These are phyloP conservation scores for Tolypocladium amazonense DNA, from an alignment of 2,329 filamentous ascomycete genomes.

Conservation along the genomic window DNA sequence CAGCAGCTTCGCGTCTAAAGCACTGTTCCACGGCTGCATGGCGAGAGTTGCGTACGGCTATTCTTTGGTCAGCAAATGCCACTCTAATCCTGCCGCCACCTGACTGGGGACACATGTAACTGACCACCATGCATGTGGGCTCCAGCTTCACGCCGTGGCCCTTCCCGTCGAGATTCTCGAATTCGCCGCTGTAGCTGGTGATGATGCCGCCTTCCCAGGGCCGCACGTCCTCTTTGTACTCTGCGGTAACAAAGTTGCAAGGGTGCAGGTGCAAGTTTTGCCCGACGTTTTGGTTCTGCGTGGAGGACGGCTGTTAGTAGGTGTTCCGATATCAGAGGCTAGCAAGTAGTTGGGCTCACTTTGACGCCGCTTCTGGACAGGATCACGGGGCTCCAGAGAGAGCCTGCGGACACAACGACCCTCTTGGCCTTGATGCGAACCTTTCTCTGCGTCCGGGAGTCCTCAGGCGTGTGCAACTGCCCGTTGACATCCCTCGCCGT, in stretches of 20 bases:
- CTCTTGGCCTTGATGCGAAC: slow-evolving; percentile 69
- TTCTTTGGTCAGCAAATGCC: slow-evolving; percentile 6
- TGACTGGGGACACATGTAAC: slow-evolving; percentile 10
- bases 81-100: background rate
- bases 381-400: slow-evolving; percentile 66
- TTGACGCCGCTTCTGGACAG: slow-evolving; percentile 68
- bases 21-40: slow-evolving; percentile 55
- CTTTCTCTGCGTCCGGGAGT: slow-evolving; percentile 41
- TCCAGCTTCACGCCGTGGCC: slow-evolving; percentile 82
- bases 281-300: slow-evolving; percentile 67
- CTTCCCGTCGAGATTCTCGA: slow-evolving; percentile 69
- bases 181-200: slow-evolving; percentile 65
- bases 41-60: slow-evolving; percentile 55
- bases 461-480: slow-evolving; percentile 38
- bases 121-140: slow-evolving; percentile 56
- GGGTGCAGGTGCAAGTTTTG: slow-evolving; percentile 76
- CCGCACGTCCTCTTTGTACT: slow-evolving; percentile 60
- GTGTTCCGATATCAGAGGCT: background rate
- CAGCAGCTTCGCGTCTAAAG: slow-evolving; percentile 62
- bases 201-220: slow-evolving; percentile 69
- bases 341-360: slow-evolving; percentile 24
- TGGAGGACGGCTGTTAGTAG: slow-evolving; percentile 7
- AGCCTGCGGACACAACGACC: slow-evolving; percentile 69
- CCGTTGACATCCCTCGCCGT: slow-evolving; percentile 56
- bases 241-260: slow-evolving; percentile 44